Evolutionary conservation across 495 filamentous ascomycete species (phyloP), one percentile per base, ranked within the genome.

Genomic region (Aspergillus steynii): DNA sequence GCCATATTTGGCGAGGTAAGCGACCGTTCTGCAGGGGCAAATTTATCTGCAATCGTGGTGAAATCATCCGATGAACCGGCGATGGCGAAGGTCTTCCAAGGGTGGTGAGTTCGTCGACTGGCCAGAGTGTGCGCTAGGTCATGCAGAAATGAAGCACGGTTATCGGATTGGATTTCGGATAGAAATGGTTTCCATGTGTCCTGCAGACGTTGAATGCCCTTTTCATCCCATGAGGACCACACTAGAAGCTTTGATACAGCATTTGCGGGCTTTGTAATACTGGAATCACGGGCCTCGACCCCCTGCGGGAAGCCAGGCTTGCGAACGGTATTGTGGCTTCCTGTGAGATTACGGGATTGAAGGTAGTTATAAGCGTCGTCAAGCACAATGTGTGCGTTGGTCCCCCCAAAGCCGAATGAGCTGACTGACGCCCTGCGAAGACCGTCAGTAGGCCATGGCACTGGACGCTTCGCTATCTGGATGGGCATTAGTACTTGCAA

Each of bases 331-430:
- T 27, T 32, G 5, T 56, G 53, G n/a, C 6, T 26, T 27, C 32
- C 53, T 12, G 15, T 8, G 7, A 55, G 5, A 5, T 37, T 37
- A 46, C 27, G n/a, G 1, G 37, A 25, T 12, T n/a, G 20, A 14
- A 71, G 51, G 32, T 58, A 75, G 53, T 67, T 56, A 20, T 57
- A 65, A 8, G 65, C 64, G 53, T 76, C 73, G 8, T 77, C 73
- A 8, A 79, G 46, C 10, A 77, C 60, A 15, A 62, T 50, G 50
- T 68, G 64, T 1, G 51, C 58, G 37, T 74, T 71, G 7, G 56
- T 48, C 8, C 70, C 71, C 25, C 73, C 74, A 56, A 66, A 76
- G 0, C 72, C 72, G 34, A 75, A 75, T 0, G 61, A 65, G 52
- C 68, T 71, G 15, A 69, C 59, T 9, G 65, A 68, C 7, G 59